Percentiles rank a stretch among this genome's conserved stretches.
Conservation (phyloP, 148 eudicot species). For the Fagopyrum homotropicum region DNA sequence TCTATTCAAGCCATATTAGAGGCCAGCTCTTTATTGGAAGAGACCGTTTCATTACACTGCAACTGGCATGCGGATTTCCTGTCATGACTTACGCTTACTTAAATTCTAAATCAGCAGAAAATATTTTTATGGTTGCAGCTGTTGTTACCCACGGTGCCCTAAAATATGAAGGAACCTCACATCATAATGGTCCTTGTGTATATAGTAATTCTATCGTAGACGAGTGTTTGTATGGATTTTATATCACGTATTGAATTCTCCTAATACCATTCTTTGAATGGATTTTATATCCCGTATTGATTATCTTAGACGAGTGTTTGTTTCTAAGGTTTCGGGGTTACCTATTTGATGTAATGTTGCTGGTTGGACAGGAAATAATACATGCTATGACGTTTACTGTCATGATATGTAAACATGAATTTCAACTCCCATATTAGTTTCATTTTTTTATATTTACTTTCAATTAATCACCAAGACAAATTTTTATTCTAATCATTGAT, state of each 20-base stretch:
- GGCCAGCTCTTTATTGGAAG: neutral
- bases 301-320: neutral
- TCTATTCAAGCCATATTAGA: neutral
- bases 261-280: neutral
- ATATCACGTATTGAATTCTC: neutral
- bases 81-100: neutral
- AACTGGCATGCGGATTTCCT: conserved; percentile 5
- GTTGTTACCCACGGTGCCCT: neutral
- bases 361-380: neutral
- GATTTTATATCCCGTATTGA: neutral
- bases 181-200: neutral
- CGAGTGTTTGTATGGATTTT: too few relatives aligned
- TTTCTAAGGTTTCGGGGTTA: neutral
- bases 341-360: neutral
- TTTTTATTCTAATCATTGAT: too few relatives aligned
- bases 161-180: neutral
- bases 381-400: neutral
- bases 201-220: neutral
- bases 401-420: neutral
- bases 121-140: neutral
- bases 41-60: neutral
- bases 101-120: neutral
- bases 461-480: too few relatives aligned
- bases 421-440: neutral
- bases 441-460: too few relatives aligned